Percentiles rank a stretch among this genome's conserved stretches.
Evolutionary conservation across 495 filamentous ascomycete genomes (phyloP).

Genomic region (Cercophora sp.): DNA sequence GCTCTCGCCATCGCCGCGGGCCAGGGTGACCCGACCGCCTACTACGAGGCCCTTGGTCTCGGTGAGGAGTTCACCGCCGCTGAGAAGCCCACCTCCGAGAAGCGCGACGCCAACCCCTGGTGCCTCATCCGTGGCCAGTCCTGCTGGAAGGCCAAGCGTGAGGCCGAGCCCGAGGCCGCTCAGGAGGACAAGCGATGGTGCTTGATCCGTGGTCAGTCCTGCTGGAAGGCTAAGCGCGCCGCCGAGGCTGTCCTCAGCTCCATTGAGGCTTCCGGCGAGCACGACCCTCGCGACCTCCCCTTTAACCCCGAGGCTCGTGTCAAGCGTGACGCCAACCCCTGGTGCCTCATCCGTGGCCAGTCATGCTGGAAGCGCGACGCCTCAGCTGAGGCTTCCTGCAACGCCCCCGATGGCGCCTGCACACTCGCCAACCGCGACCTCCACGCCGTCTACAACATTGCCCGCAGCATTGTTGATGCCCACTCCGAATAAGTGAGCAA

Average conservation of each 20-base stretch:
- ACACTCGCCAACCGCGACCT: conserved; percentile 35
- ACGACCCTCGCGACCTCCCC: conserved; percentile 12
- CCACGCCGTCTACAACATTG: conserved; percentile 29
- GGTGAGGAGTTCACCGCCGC: conserved; percentile 4
- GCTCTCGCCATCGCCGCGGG: conserved; percentile 25
- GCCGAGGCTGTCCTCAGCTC: conserved; percentile 31
- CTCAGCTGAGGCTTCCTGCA: conserved; percentile 23
- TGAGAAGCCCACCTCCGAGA: conserved; percentile 2
- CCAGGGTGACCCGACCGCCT: conserved; percentile 23
- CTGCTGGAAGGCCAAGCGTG: conserved; percentile 32
- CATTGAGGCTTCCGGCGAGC: conserved; percentile 17
- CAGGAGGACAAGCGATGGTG: conserved; percentile 26
- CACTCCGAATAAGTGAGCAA: conserved; percentile 21
- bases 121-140: conserved; percentile 29
- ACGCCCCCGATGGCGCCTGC: conserved; percentile 27
- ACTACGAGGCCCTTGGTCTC: conserved; percentile 21
- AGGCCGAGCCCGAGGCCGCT: conserved; percentile 18
- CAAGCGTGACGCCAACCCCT: conserved; percentile 27
- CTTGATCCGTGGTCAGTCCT: conserved; percentile 25
- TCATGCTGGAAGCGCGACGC: conserved; percentile 33
- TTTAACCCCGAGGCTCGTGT: conserved; percentile 17
- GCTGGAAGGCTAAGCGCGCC: conserved; percentile 33
- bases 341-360: conserved; percentile 28
- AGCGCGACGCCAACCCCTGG: conserved; percentile 25
- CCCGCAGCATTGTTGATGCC: conserved; percentile 29